Conservation (phyloP, 345 rosid species). For the Capsella bursapastoris region DNA sequence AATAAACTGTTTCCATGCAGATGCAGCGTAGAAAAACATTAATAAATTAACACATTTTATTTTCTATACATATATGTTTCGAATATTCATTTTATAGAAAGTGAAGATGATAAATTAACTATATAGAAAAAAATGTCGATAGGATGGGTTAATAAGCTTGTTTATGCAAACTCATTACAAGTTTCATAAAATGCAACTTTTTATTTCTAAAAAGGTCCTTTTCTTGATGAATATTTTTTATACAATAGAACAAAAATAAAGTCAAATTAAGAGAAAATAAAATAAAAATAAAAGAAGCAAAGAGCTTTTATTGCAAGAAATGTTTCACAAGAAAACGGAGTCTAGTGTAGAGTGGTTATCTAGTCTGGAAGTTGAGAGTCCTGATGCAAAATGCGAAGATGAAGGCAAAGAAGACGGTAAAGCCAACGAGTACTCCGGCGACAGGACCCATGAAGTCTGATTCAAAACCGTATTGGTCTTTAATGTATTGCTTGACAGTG, state of each 20-base stretch:
- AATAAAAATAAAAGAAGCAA: not conserved
- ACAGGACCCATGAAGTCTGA: constrained; percentile 75
- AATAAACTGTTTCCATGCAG: too few species aligned
- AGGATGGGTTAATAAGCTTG: too few species aligned
- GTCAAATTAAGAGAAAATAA: not conserved
- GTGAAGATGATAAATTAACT: not conserved
- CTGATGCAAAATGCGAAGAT: constrained; percentile 74
- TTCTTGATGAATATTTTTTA: constrained; percentile 4
- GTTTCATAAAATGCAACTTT: not conserved
- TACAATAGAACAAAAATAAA: not conserved
- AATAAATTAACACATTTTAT: not conserved
- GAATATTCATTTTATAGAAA: not conserved
- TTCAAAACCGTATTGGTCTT: constrained; percentile 65
- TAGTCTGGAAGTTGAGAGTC: constrained; percentile 79
- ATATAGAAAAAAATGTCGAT: not conserved
- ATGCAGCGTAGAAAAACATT: too few species aligned
- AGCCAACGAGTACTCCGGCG: constrained; percentile 64
- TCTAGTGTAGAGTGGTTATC: constrained; percentile 4
- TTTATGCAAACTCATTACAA: not conserved
- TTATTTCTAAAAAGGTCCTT: not conserved
- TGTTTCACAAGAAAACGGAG: constrained; percentile 6
- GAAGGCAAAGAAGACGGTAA: constrained; percentile 72
- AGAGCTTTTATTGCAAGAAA: constrained; percentile 14
- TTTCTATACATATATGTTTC: too few species aligned
- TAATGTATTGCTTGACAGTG: constrained; percentile 49